Evolutionary conservation across 305 asterid species (phyloP).

Genomic region (Euphrasia arctica): DNA sequence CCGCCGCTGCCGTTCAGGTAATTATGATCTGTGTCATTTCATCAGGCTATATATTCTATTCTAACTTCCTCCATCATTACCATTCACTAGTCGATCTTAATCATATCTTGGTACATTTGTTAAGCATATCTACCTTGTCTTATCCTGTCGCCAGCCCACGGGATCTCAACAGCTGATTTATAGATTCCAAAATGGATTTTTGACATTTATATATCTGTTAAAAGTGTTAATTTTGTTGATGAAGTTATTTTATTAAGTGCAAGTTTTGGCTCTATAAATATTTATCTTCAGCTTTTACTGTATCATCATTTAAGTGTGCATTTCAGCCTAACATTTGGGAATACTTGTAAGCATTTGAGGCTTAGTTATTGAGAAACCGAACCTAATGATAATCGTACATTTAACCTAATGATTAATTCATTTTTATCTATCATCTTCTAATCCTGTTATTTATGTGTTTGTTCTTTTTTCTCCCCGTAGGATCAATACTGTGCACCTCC

Average conservation of each 20-base stretch:
- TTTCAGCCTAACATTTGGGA: not conserved
- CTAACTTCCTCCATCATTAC: constrained; percentile 6
- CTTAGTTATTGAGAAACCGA: not conserved
- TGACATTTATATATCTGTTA: not conserved
- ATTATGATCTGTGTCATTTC: constrained; percentile 5
- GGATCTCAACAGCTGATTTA: constrained; percentile 9
- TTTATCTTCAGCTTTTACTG: not conserved
- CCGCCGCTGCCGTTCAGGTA: constrained; percentile 25
- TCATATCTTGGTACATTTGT: constrained; percentile 15
- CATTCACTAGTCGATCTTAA: not conserved
- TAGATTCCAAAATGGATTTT: constrained; percentile 1
- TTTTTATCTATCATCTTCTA: constrained; percentile 11
- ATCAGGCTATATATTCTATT: constrained; percentile 1
- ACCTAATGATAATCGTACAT: not conserved
- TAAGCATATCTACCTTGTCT: constrained; percentile 17
- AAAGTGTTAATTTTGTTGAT: not conserved
- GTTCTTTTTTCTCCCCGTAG: constrained; percentile 23
- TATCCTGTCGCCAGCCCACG: not conserved
- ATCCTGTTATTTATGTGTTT: constrained; percentile 9
- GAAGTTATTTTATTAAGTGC: not conserved
- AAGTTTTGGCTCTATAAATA: not conserved
- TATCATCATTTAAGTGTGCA: not conserved
- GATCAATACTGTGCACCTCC: constrained; percentile 69
- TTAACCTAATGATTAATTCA: constrained; percentile 12
- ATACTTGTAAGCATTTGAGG: not conserved